Evolutionary conservation across 352 stramenopile species (phyloP), one percentile per base, ranked within the genome.

Genomic region (Phytophthora sojae): DNA sequence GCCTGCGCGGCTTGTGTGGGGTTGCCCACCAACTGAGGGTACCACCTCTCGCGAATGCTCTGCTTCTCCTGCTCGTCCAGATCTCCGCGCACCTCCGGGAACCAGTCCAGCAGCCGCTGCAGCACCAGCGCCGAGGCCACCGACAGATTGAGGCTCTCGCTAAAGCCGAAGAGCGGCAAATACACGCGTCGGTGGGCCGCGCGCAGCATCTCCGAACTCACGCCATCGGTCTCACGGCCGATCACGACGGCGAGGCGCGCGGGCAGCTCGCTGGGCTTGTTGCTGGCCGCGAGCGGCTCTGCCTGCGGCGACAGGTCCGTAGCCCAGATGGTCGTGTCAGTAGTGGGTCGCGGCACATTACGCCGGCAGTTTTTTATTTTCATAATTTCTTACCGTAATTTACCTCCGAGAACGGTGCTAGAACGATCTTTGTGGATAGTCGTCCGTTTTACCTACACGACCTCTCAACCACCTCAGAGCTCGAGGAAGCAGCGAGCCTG

Each of bases 41-140:
- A 83, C 86, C 86, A 94, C 49, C 79, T 73, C 21, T 66, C 63
- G 29, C 86, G 86, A 61, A 94, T 82, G 11, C 56, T 66, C 26
- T 82, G 67, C 29, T 85, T 88, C 65, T 92, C 82, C 0, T 68
- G 47, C 0, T 82, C 76, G 5, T 58, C 68, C 3, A 94, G 64
- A 39, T 92, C 86, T 9, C 86, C 86, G 9, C 86, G 86, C 25
- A 90, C 73, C 11, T 79, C 61, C 21, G 86, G 86, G 67, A 92
- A 94, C 86, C 84, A 92, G 47, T 93, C 83, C 25, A 94, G 68
- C 19, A 98, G 63, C 55, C 92, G 82, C 81, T 98, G 90, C 2
- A 98, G 78, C 64, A 98, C 91, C 58, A 99, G 78, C 51, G 94
- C 96, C 30, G 94, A 97, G 6, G 96, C 94, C 6, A 99, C 96